phyloP scores from a whole-genome alignment of 305 asterid genomes.

The Nicotiana rustica region DNA sequence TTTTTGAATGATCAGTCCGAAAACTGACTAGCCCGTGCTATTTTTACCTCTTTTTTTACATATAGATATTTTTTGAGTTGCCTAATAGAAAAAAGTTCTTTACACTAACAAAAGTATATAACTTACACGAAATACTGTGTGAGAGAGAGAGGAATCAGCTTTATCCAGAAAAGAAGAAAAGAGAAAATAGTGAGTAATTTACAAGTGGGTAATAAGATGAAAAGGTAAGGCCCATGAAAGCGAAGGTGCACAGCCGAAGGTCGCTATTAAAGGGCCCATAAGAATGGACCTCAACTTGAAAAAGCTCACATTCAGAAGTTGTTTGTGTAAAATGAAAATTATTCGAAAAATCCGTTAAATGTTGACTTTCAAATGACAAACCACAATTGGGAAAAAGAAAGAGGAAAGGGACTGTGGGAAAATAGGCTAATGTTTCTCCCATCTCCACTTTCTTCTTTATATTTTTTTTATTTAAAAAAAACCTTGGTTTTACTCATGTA shows the following conservation, averaged over 20 bases:
- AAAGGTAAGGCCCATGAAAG: conserved; percentile 48
- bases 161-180: conserved; percentile 19
- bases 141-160: background rate
- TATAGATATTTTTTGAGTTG: too few relatives aligned
- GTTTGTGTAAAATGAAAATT: conserved; percentile 29
- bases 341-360: conserved; percentile 26
- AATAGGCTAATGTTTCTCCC: conserved; percentile 32
- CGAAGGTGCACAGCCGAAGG: conserved; percentile 38
- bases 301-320: conserved; percentile 61
- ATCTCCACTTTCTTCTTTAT: conserved; percentile 38
- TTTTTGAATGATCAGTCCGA: too few relatives aligned
- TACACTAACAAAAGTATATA: too few relatives aligned
- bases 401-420: conserved; percentile 8
- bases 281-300: conserved; percentile 46
- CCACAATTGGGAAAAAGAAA: conserved; percentile 42
- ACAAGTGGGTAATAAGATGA: conserved; percentile 12
- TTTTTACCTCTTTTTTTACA: too few relatives aligned
- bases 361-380: conserved; percentile 45
- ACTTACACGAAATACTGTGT: background rate
- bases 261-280: conserved; percentile 57
- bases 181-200: background rate
- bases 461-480: background rate
- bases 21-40: too few relatives aligned
- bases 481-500: conserved; percentile 52
- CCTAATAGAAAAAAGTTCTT: too few relatives aligned